These are phyloP conservation scores for Yamadazyma paraphyllophila DNA, from an alignment of 805 yeast species.

Conservation along the genomic window DNA sequence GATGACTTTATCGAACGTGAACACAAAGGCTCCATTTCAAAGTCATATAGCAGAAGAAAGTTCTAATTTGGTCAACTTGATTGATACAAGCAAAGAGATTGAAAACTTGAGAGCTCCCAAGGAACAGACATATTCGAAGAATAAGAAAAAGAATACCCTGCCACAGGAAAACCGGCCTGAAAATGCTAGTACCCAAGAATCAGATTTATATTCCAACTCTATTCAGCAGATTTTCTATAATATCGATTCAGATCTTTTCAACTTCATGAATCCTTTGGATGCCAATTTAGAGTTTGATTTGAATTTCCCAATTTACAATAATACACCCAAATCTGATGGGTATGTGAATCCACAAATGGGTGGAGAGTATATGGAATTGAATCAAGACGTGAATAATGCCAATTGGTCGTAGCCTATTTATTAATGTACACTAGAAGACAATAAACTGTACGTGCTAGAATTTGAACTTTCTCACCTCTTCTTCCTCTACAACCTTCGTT, in stretches of 20 bases:
- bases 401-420: neutral
- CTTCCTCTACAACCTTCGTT: neutral
- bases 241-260: constrained; percentile 27
- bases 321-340: neutral
- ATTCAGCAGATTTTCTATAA: constrained; percentile 29
- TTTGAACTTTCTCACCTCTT: constrained; percentile 10
- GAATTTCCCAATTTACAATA: neutral
- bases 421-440: neutral
- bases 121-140: constrained; percentile 6
- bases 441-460: constrained; percentile 8
- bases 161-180: neutral
- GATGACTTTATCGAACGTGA: constrained; percentile 23
- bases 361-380: neutral
- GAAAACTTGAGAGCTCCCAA: constrained; percentile 29
- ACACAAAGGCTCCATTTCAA: constrained; percentile 1
- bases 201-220: constrained; percentile 12
- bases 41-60: constrained; percentile 9
- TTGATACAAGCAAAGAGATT: constrained; percentile 31
- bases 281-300: constrained; percentile 18
- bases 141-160: neutral
- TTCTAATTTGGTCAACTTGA: constrained; percentile 24
- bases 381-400: neutral
- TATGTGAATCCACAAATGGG: neutral
- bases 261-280: constrained; percentile 29
- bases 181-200: neutral